Evolutionary conservation across 129 eudicot species (phyloP).

Genomic region (Chrysanthemum lavandulifolium): DNA sequence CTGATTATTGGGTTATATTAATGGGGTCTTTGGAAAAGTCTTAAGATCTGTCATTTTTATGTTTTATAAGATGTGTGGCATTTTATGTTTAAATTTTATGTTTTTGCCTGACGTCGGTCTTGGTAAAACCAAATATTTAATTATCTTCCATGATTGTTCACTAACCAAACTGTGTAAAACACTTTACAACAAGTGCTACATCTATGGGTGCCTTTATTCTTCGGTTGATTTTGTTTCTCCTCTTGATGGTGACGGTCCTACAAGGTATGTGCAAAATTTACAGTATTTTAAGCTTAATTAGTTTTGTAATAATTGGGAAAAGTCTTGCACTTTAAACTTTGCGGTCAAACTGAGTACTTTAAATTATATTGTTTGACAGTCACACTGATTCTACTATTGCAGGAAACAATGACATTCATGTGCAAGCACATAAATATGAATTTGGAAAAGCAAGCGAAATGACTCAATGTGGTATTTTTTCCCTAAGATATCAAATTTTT

Average conservation of each 20-base stretch:
- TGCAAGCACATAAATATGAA: conserved; percentile 81
- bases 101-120: too few species aligned
- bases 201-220: too few species aligned
- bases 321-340: conserved; percentile 2
- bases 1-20: too few species aligned
- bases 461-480: conserved; percentile 93
- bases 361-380: conserved; percentile 36
- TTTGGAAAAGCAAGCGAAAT: conserved; percentile 96
- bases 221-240: too few species aligned
- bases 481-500: not conserved
- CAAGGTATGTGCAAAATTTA: conserved; percentile 62
- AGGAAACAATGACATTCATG: conserved; percentile 94
- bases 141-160: too few species aligned
- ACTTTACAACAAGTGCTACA: too few species aligned
- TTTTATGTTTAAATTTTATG: too few species aligned
- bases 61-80: too few species aligned
- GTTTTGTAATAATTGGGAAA: not conserved
- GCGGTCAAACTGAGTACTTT: not conserved
- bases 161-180: too few species aligned
- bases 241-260: conserved; percentile 94
- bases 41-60: too few species aligned
- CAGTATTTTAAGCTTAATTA: not conserved
- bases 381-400: conserved; percentile 98
- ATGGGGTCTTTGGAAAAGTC: too few species aligned
- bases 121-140: too few species aligned